Conservation (phyloP, 2,329 filamentous ascomycete genomes). For the Fusarium siculi region DNA sequence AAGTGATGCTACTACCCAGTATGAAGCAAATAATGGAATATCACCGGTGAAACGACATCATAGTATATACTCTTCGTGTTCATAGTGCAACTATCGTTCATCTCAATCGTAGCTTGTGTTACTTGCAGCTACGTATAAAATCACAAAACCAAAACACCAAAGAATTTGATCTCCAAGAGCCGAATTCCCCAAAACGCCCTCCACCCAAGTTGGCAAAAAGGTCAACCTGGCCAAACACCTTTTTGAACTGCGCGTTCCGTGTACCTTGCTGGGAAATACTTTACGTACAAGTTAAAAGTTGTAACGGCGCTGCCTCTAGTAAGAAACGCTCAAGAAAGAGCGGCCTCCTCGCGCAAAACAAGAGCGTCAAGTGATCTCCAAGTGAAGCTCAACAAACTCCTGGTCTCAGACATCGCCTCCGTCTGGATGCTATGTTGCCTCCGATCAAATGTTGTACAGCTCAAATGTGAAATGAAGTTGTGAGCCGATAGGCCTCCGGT, state of each 20-base stretch:
- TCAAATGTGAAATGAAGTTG: slow-evolving; percentile 37
- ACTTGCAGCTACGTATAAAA: slow-evolving; percentile 41
- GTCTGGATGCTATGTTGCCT: slow-evolving; percentile 34
- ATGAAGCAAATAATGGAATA: not conserved
- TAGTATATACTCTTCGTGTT: slow-evolving; percentile 29
- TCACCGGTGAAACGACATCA: not conserved
- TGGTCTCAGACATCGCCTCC: slow-evolving; percentile 34
- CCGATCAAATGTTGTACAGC: slow-evolving; percentile 47
- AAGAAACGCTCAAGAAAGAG: slow-evolving; percentile 13
- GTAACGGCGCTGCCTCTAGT: slow-evolving; percentile 18
- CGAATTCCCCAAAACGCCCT: slow-evolving; percentile 42
- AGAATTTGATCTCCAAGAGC: slow-evolving; percentile 42
- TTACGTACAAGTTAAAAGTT: slow-evolving; percentile 52
- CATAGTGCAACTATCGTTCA: slow-evolving; percentile 37
- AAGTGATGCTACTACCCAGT: not conserved
- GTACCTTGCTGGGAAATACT: slow-evolving; percentile 48
- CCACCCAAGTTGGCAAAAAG: slow-evolving; percentile 39
- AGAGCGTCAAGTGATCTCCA: slow-evolving; percentile 21
- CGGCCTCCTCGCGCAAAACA: slow-evolving; percentile 24
- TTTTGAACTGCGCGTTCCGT: slow-evolving; percentile 56
- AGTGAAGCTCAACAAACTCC: slow-evolving; percentile 22
- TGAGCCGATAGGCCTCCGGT: slow-evolving; percentile 27
- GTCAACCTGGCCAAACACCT: slow-evolving; percentile 53
- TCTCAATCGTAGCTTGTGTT: slow-evolving; percentile 46
- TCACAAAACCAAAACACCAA: slow-evolving; percentile 44